phyloP scores from a whole-genome alignment of 768 basidiomycete genomes.

The Crassisporium funariophilum region DNA sequence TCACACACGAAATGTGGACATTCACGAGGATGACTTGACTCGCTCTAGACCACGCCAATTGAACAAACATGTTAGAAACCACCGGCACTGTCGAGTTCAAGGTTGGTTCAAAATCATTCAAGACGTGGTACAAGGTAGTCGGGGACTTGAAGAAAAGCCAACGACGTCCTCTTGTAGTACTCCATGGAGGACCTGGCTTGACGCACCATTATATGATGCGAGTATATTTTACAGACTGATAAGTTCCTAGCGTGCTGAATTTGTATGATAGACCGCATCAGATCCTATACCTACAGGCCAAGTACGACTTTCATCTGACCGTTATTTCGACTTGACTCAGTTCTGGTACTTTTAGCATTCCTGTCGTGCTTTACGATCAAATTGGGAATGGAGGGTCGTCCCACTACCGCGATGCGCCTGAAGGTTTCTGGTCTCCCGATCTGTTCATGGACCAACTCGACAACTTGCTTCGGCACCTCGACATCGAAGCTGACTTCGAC shows the following conservation, averaged over 20 bases:
- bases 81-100: slow-evolving; percentile 9
- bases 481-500: slow-evolving; percentile 41
- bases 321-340: slow-evolving; percentile 2
- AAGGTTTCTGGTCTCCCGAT: slow-evolving; percentile 47
- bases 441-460: slow-evolving; percentile 53
- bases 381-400: slow-evolving; percentile 51
- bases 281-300: not conserved
- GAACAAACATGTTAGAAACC: not conserved
- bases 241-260: slow-evolving; percentile 7
- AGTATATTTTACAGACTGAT: slow-evolving; percentile 1
- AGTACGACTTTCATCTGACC: not conserved
- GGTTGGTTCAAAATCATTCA: slow-evolving; percentile 23
- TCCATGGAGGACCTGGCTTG: slow-evolving; percentile 51
- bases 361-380: slow-evolving; percentile 55
- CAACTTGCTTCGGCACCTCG: slow-evolving; percentile 43
- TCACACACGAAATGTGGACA: too few species aligned
- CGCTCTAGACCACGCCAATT: not conserved
- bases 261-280: slow-evolving; percentile 3
- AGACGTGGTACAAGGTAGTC: slow-evolving; percentile 47
- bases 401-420: slow-evolving; percentile 45
- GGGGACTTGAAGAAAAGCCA: slow-evolving; percentile 37
- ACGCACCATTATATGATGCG: slow-evolving; percentile 13
- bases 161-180: slow-evolving; percentile 36
- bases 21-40: too few species aligned
- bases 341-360: slow-evolving; percentile 27